Evolutionary conservation across 1,139 yeast species (phyloP), one percentile per base, ranked within the genome.

Genomic region (Hansenula sp.): DNA sequence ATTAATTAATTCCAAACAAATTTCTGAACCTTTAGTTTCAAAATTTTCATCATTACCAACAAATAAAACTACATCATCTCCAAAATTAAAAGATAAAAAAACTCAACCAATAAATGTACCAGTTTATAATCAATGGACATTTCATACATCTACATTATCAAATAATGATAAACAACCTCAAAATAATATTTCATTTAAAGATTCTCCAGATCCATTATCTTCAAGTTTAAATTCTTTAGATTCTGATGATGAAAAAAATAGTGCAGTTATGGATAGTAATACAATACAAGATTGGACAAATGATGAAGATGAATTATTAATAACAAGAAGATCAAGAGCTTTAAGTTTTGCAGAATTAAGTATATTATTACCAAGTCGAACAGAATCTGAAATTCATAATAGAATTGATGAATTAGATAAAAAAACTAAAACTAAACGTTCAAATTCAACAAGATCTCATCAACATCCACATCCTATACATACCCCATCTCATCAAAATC

Each of bases 301-400:
- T 2, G 75, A 76, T 62, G 95, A 86, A 50, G 95, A 88, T 60
- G 92, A 84, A 55, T 79, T 83, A 44, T 64, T 88, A 41, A 59
- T 83, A 32, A 72, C 77, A 43, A 70, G 90, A 39, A 66, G 75
- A 32, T 70, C 68, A 48, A 60, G 79, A 43, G 85, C 82, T 44
- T 64, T 88, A 28, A 73, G 85, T 27, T 73, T 84, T 52, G 86
- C 85, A 13, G 96, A 88, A 59, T 66, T 88, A 34, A 76, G 85
- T 11, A 79, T 87, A 31, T 63, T 87, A 38, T 66, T 88, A 36
- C 90, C 92, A 6, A 77, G 75, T 45, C 72, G 88, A 46, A 73
- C 92, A 1, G 92, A 83, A 55, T 71, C 71, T n/a, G 94, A 85
- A 50, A 86, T 86, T 29, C 71, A 77, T 70, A 62, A 75, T 28